phyloP scores from a whole-genome alignment of 495 filamentous ascomycete species.

The Cladorrhinum samala region DNA sequence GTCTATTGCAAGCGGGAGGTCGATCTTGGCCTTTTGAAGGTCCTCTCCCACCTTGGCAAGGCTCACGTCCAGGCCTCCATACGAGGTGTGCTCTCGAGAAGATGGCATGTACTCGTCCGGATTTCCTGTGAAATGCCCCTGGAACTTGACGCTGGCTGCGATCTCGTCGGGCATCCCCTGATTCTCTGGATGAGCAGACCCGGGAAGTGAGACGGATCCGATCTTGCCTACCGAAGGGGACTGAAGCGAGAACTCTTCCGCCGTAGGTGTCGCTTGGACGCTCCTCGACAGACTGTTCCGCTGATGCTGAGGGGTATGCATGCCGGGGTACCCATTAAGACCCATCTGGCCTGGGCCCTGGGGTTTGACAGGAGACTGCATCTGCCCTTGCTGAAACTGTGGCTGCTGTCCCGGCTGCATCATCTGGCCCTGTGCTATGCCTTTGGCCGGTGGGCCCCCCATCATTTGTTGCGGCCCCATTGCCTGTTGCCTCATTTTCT shows the following conservation, averaged over 20 bases:
- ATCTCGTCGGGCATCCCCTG: slow-evolving; percentile 22
- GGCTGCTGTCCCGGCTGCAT: slow-evolving; percentile 41
- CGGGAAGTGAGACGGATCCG: slow-evolving; percentile 30
- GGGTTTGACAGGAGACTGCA: slow-evolving; percentile 48
- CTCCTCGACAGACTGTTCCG: slow-evolving; percentile 40
- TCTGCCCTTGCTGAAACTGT: slow-evolving; percentile 42
- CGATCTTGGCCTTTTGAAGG: slow-evolving; percentile 58
- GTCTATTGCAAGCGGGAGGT: slow-evolving; percentile 67
- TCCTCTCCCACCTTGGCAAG: slow-evolving; percentile 57
- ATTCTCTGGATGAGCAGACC: slow-evolving; percentile 25
- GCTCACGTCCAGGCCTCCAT: slow-evolving; percentile 60
- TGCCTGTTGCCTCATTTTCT: too few species aligned
- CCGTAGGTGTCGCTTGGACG: slow-evolving; percentile 33
- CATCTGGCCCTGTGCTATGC: slow-evolving; percentile 39
- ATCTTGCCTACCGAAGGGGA: slow-evolving; percentile 38
- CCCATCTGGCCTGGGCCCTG: slow-evolving; percentile 36
- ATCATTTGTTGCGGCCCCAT: slow-evolving; percentile 42
- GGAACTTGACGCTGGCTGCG: slow-evolving; percentile 22
- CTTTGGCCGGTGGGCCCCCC: slow-evolving; percentile 34
- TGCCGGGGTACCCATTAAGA: slow-evolving; percentile 46
- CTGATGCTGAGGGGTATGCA: slow-evolving; percentile 39
- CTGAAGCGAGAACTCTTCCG: slow-evolving; percentile 35
- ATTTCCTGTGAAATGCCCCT: slow-evolving; percentile 29
- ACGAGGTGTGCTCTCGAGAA: slow-evolving; percentile 51
- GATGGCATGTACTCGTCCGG: slow-evolving; percentile 55